Percentiles rank a stretch among this genome's conserved stretches.
phyloP scores from a whole-genome alignment of 257 asterid genomes.

The Forsythia viridissima region DNA sequence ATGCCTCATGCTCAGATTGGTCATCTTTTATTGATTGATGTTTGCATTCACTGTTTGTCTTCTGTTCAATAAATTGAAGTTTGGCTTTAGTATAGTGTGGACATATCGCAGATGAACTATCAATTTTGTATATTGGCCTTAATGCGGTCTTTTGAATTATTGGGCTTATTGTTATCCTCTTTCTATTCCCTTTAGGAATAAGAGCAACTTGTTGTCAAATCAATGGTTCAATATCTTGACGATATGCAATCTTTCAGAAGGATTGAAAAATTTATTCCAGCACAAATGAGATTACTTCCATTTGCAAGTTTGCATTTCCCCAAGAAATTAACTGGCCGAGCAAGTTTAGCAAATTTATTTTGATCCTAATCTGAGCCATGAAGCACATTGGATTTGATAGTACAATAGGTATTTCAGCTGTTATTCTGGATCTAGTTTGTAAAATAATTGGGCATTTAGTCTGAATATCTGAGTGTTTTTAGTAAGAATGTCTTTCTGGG shows the following conservation, averaged over 20 bases:
- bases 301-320: not conserved
- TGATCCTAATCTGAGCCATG: not conserved
- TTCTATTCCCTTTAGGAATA: not conserved
- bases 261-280: not conserved
- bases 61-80: slow-evolving; percentile 1
- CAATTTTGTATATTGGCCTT: not conserved
- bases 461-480: not conserved
- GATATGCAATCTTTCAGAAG: not conserved
- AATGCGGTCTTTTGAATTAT: not conserved
- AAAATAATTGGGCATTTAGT: not conserved
- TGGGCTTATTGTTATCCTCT: not conserved
- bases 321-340: not conserved
- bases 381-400: not conserved
- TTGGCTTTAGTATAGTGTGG: not conserved
- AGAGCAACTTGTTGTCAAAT: not conserved
- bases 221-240: not conserved
- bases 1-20: slow-evolving; percentile 15
- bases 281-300: not conserved
- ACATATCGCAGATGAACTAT: not conserved
- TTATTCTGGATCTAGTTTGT: not conserved
- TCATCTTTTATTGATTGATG: not conserved
- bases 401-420: not conserved
- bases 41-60: not conserved
- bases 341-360: not conserved
- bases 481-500: not conserved